Evolutionary conservation across 2,329 filamentous ascomycete genomes (phyloP), one percentile per base, ranked within the genome.

Genomic region (Pseudofabraea citricarpa): DNA sequence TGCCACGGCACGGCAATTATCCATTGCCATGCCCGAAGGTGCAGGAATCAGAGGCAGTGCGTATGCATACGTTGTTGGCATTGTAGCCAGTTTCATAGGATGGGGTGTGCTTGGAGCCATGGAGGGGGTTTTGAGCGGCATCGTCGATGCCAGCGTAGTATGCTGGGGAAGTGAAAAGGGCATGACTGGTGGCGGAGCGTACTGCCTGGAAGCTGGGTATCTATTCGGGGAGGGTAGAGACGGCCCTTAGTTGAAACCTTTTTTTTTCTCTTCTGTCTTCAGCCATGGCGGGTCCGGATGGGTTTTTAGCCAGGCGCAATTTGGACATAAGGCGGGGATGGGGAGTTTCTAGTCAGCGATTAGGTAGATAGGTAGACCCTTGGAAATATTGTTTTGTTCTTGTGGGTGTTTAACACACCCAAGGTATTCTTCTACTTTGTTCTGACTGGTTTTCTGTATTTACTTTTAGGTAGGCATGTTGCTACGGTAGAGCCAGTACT

Each of bases 41-140:
- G 56, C 33, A 31, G 75, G 78, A 0, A 61, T 84, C 40, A 79
- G 79, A 36, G 93, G 93, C 7, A 95, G 89, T 56, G 74, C 93
- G 19, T 98, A 98, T 63, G 93, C 91, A 2, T 98, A 97, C 59
- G 79, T 97, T 2, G 88, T 98, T 18, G 93, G 90, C 8, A 65
- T 98, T 50, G 85, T 97, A 53, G 93, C 93, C 13, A 89, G 87
- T 48, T 90, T 91, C 43, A 96, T 98, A 54, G 93, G 93, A 6
- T 98, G 93, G 83, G 90, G 88, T 5, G 83, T 97, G 1, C 72
- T 98, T 40, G 89, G 90, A 20, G 86, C 90, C 2, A 91, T 95
- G 77, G 90, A 95, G 61, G 87, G 89, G 12, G 85, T 95, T 15
- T 69, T 95, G 19, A 87, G 87, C 40, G 88, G 88, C 41, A 90